Conservation (phyloP, 1,284 basidiomycete species). For the Malassezia caprae region DNA sequence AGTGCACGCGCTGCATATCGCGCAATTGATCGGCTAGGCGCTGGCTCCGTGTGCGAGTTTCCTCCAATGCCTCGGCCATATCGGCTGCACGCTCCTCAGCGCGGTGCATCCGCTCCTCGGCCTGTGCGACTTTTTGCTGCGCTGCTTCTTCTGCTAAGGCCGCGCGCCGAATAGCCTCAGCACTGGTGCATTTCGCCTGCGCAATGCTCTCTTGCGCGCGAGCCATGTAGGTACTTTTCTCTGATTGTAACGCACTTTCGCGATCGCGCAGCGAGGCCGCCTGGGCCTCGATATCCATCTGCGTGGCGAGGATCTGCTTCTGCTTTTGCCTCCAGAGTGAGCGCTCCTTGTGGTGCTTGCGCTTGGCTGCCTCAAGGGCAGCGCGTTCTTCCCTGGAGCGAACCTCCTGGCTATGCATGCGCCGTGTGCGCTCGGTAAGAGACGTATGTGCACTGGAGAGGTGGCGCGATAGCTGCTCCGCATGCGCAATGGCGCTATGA, state of each 20-base stretch:
- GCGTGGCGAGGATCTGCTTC: neutral
- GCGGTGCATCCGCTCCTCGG: neutral
- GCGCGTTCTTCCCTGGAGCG: neutral
- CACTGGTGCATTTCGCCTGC: neutral
- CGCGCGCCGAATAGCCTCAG: constrained; percentile 13
- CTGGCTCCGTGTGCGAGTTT: constrained; percentile 7
- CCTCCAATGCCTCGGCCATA: neutral
- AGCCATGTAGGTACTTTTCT: neutral
- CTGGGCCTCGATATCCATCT: neutral
- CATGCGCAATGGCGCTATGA: neutral
- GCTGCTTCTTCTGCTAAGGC: constrained; percentile 5
- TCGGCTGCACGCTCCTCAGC: constrained; percentile 11
- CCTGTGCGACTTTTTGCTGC: neutral
- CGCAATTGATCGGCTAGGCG: constrained; percentile 16
- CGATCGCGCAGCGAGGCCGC: neutral
- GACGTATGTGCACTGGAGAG: neutral
- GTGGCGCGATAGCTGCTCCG: neutral
- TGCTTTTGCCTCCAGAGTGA: constrained; percentile 10
- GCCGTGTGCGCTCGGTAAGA: neutral
- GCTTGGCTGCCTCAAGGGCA: neutral
- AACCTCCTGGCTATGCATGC: neutral
- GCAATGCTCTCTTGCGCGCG: constrained; percentile 1
- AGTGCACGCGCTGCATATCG: constrained; percentile 7
- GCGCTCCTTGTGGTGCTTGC: neutral
- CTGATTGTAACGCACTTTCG: neutral